Conservation (phyloP, 208 protist species). For the Herpetomonas tarakana region DNA sequence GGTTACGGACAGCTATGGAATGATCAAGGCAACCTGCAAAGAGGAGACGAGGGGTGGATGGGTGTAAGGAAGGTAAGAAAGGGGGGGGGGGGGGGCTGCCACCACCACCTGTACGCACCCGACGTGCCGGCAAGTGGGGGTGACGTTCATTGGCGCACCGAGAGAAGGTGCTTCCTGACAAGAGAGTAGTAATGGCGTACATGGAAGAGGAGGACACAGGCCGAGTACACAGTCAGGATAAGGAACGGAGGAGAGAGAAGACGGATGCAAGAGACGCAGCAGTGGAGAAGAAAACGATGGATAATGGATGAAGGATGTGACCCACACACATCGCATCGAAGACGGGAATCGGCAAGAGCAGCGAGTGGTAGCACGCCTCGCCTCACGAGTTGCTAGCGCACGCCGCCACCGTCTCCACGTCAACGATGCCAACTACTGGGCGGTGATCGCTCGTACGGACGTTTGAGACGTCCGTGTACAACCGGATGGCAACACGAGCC, state of each 20-base stretch:
- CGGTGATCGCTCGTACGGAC: slow-evolving; percentile 86
- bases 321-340: too few species aligned
- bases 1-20: too few species aligned
- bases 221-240: neutral
- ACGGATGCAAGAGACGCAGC: too few species aligned
- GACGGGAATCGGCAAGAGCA: too few species aligned
- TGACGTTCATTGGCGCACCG: too few species aligned
- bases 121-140: too few species aligned
- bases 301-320: too few species aligned
- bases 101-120: too few species aligned
- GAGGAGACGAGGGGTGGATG: neutral
- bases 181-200: neutral
- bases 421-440: slow-evolving; percentile 77
- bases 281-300: slow-evolving; percentile 1
- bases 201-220: neutral
- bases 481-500: slow-evolving; percentile 34
- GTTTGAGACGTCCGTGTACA: slow-evolving; percentile 82
- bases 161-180: neutral
- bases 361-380: too few species aligned
- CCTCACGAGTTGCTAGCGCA: too few species aligned
- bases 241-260: neutral
- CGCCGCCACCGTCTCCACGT: slow-evolving; percentile 51
- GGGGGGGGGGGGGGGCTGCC: neutral
- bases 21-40: neutral
- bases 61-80: too few species aligned